Evolutionary conservation across 306 rosid genomes (phyloP).

Genomic region (Quercus cerris): DNA sequence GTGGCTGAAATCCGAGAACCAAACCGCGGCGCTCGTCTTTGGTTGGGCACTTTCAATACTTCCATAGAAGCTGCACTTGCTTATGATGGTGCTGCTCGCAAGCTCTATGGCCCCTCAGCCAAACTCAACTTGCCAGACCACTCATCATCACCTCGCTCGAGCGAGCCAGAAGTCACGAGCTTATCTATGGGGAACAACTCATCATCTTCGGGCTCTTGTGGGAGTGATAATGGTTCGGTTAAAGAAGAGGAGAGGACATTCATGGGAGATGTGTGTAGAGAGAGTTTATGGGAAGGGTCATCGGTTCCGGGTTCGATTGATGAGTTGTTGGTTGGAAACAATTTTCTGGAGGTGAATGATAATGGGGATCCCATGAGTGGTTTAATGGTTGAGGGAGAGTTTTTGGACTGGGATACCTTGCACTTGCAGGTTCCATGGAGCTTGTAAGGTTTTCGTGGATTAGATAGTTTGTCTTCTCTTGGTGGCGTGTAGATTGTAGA

Average conservation of each 20-base stretch:
- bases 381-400: constrained; percentile 7
- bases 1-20: constrained; percentile 35
- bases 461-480: no score
- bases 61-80: constrained; percentile 29
- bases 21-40: constrained; percentile 24
- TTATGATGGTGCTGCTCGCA: constrained; percentile 27
- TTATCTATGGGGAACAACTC: background rate
- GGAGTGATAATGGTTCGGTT: background rate
- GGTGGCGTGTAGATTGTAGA: no score
- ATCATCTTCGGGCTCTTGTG: background rate
- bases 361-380: background rate
- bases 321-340: background rate
- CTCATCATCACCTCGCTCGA: background rate
- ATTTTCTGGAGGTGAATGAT: constrained; percentile 1
- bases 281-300: background rate
- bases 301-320: constrained; percentile 6
- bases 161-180: background rate
- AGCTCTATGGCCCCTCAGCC: constrained; percentile 23
- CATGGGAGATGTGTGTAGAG: background rate
- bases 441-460: background rate
- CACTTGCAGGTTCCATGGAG: constrained; percentile 14
- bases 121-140: constrained; percentile 24
- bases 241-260: background rate
- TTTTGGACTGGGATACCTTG: background rate
- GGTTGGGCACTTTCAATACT: constrained; percentile 37